These are phyloP conservation scores for Isochrysis galbana DNA, from an alignment of 78 protist species.

Conservation along the genomic window DNA sequence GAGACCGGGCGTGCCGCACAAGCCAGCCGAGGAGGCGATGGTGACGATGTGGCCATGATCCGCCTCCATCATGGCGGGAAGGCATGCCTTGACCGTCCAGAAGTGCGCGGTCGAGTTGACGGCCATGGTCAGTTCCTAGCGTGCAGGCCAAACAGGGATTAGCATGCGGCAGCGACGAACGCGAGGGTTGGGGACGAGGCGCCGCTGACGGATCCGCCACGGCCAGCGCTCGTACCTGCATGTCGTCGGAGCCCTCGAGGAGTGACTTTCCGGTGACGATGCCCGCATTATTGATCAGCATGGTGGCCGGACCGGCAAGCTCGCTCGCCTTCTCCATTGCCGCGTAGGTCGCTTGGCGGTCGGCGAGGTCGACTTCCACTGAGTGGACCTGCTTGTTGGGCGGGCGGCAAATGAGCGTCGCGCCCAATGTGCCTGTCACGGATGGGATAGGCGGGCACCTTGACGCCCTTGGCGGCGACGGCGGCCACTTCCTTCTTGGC, in stretches of 20 bases:
- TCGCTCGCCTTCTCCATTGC: background rate
- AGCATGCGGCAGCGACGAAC: background rate
- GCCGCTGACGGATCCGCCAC: background rate
- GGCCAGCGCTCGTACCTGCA: background rate
- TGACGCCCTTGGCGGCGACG: too few species aligned
- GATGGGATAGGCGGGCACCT: too few species aligned
- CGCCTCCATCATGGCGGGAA: background rate
- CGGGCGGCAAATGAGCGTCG: too few species aligned
- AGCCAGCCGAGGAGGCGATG: background rate
- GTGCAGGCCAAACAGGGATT: background rate
- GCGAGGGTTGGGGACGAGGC: too few species aligned
- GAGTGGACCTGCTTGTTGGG: background rate
- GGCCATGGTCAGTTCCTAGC: background rate
- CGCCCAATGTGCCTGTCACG: too few species aligned
- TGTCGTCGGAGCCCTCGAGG: background rate
- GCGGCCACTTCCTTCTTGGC: background rate
- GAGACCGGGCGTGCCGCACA: background rate
- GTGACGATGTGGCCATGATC: conserved; percentile 25
- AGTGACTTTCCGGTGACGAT: background rate
- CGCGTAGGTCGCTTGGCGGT: conserved; percentile 5
- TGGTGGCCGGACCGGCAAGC: background rate
- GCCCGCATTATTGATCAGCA: background rate
- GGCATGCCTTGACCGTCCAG: background rate
- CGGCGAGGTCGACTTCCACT: background rate
- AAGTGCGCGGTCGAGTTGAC: background rate